Evolutionary conservation across 2,329 filamentous ascomycete species (phyloP).

Genomic region (Periconia digitata): DNA sequence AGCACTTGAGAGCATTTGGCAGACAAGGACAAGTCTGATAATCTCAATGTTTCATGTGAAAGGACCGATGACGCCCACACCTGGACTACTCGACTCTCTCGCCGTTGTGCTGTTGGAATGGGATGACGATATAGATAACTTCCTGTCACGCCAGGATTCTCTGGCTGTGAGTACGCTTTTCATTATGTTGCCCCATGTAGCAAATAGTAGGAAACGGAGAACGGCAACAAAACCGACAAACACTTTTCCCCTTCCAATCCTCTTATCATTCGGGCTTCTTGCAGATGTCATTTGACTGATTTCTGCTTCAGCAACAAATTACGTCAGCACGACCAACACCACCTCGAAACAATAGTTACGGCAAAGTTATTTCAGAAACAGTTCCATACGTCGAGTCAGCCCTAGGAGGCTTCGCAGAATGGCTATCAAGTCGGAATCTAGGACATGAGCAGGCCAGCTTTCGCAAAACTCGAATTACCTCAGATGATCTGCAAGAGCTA

Average conservation of each 20-base stretch:
- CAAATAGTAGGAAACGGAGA: no score
- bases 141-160: slow-evolving; percentile 23
- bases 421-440: slow-evolving; percentile 17
- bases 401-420: slow-evolving; percentile 14
- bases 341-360: slow-evolving; percentile 15
- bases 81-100: slow-evolving; percentile 22
- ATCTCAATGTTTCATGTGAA: slow-evolving; percentile 26
- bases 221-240: no score
- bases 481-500: slow-evolving; percentile 15
- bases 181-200: background rate
- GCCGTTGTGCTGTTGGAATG: slow-evolving; percentile 25
- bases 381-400: slow-evolving; percentile 18
- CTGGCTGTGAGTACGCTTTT: slow-evolving; percentile 13
- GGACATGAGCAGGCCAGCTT: slow-evolving; percentile 15
- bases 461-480: slow-evolving; percentile 8
- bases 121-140: slow-evolving; percentile 22
- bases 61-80: slow-evolving; percentile 20
- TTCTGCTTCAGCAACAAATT: slow-evolving; percentile 8
- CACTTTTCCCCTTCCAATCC: no score
- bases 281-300: background rate
- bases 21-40: slow-evolving; percentile 24
- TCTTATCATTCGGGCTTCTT: background rate
- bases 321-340: slow-evolving; percentile 7
- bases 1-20: slow-evolving; percentile 22
- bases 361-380: slow-evolving; percentile 15